Conservation (phyloP, 2,329 filamentous ascomycete genomes). For the Fusarium poae region DNA sequence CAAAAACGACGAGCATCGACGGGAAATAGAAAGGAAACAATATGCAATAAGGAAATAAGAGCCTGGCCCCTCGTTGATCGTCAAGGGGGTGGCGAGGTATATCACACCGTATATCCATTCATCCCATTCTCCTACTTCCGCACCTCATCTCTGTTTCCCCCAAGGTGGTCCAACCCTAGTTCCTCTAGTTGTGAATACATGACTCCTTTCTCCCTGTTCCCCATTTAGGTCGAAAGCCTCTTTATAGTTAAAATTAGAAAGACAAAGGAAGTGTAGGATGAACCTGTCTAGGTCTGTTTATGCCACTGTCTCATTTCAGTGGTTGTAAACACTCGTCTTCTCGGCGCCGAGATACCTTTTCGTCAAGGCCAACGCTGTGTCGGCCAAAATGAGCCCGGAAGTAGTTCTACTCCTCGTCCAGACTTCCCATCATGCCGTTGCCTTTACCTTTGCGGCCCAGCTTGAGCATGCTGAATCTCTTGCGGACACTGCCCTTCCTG, state of each 20-base stretch:
- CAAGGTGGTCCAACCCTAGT: conserved; percentile 31
- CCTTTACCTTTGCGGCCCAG: conserved; percentile 76
- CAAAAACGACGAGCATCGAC: conserved; percentile 5
- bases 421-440: conserved; percentile 64
- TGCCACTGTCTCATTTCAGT: conserved; percentile 17
- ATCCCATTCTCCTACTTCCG: conserved; percentile 12
- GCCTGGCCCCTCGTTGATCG: conserved; percentile 15
- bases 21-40: conserved; percentile 20
- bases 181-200: conserved; percentile 30
- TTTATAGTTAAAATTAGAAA: conserved; percentile 26
- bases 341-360: conserved; percentile 22
- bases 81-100: conserved; percentile 42
- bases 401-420: conserved; percentile 67
- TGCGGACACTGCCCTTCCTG: conserved; percentile 76
- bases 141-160: conserved; percentile 2
- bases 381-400: conserved; percentile 51
- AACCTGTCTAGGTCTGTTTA: conserved; percentile 17
- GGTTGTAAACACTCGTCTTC: conserved; percentile 16
- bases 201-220: conserved; percentile 10
- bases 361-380: conserved; percentile 45
- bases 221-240: conserved; percentile 4
- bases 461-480: conserved; percentile 82
- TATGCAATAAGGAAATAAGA: conserved; percentile 12
- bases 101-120: conserved; percentile 38
- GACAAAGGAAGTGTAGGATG: conserved; percentile 20